Evolutionary conservation across 768 basidiomycete species (phyloP), one percentile per base, ranked within the genome.

Genomic region (Macrolepiota albuminosa): DNA sequence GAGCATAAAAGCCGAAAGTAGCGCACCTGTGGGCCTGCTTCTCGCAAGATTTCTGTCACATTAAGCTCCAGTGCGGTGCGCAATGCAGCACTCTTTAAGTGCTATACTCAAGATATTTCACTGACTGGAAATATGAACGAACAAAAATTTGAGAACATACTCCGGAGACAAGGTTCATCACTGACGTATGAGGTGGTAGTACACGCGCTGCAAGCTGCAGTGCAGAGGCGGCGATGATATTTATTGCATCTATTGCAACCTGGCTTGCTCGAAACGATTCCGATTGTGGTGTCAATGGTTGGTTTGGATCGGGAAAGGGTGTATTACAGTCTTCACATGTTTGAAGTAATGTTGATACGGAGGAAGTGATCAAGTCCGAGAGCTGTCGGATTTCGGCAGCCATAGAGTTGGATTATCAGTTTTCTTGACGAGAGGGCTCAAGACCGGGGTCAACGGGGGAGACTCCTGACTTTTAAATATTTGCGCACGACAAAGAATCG

Each of bases 1-100:
- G 45, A 24, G 16, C 14, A 10, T 1, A 29, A 36, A 18, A 31
- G 6, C 29, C 10, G 9, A 33, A 34, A 51, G 10, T 36, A 24
- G 56, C 42, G 40, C 16, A 73, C 74, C 50, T 72, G 37, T 11
- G 69, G 65, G 3, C 74, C 74, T 3, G 71, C 72, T 56, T 75
- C 74, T 9, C 73, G 67, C 24, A 76, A 59, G 8, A 74, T 73
- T 45, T 75, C 72, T 10, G 70, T 66, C 14, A 71, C 69, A 54
- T 68, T 64, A 1, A 63, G 61, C 33, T 71, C 68, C 11, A 70
- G 18, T 29, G 67, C 67, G n/a, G 63, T 58, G 3, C 66, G 61
- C 13, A 72, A 43, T 1, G 71, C 70, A 3, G 71, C 66, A n/a
- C 63, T 57, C 42, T 68, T 69, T 31, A 63, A 66, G 49, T 66